These are phyloP conservation scores for Blastocystis sp. DNA, from an alignment of 352 stramenopile genomes.

Conservation along the genomic window DNA sequence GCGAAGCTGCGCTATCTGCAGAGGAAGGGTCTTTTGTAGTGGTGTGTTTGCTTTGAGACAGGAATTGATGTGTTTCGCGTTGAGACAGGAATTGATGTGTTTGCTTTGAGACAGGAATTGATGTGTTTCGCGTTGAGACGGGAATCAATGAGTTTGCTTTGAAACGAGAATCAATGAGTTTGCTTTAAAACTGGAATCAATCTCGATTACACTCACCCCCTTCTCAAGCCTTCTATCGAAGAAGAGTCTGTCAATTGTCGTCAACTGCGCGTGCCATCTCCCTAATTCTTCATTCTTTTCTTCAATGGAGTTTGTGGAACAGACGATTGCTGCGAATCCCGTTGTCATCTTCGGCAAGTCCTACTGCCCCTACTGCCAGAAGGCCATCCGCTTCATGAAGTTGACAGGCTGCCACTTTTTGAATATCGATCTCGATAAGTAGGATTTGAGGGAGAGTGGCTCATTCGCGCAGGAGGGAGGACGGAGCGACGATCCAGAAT, in stretches of 20 bases:
- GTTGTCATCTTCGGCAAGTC: slow-evolving; percentile 91
- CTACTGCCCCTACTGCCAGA: slow-evolving; percentile 88
- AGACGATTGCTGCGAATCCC: slow-evolving; percentile 78
- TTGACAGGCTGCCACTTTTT: slow-evolving; percentile 80
- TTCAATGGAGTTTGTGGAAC: slow-evolving; percentile 72
- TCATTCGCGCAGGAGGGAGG: slow-evolving; percentile 75
- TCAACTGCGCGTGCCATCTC: not conserved
- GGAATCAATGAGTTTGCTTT: not conserved
- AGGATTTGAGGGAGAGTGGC: not conserved
- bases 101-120: not conserved
- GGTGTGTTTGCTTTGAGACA: not conserved
- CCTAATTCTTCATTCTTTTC: not conserved
- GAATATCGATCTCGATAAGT: slow-evolving; percentile 80
- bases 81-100: not conserved
- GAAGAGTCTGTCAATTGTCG: not conserved
- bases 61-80: too few species aligned
- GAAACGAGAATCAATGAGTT: not conserved
- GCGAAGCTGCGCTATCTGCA: slow-evolving; percentile 56
- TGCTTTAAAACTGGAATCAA: too few species aligned
- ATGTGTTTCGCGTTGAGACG: not conserved
- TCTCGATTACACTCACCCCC: not conserved
- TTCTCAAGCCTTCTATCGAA: too few species aligned
- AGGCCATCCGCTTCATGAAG: slow-evolving; percentile 84
- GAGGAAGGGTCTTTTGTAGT: slow-evolving; percentile 40
- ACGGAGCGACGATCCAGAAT: slow-evolving; percentile 88